Percentiles rank a stretch among this genome's conserved stretches.
These are phyloP conservation scores for Colletotrichum costaricense DNA, from an alignment of 2,329 filamentous ascomycete species.

Conservation along the genomic window DNA sequence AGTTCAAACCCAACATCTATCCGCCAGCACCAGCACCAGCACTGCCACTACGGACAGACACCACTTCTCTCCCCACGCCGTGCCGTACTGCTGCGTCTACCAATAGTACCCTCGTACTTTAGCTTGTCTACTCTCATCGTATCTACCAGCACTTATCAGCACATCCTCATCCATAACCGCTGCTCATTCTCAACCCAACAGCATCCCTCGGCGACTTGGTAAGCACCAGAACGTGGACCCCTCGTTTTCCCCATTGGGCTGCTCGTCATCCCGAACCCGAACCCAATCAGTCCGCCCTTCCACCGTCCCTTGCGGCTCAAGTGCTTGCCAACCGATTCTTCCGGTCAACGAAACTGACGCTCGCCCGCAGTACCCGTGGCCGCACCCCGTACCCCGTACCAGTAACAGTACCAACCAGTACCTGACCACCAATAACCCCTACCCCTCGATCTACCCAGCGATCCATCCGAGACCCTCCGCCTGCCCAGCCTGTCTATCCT, in stretches of 20 bases:
- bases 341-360: constrained; percentile 28
- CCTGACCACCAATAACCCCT: not conserved
- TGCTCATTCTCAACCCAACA: not conserved
- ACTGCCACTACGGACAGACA: constrained; percentile 26
- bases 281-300: not conserved
- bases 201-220: not conserved
- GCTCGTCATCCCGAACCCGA: constrained; percentile 3
- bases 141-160: not conserved
- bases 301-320: constrained; percentile 8
- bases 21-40: constrained; percentile 16
- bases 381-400: not conserved
- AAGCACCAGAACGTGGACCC: not conserved
- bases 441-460: constrained; percentile 14
- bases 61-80: constrained; percentile 41
- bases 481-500: not conserved
- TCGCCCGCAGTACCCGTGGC: constrained; percentile 25
- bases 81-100: constrained; percentile 47
- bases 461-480: not conserved
- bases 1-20: constrained; percentile 6
- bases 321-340: constrained; percentile 27
- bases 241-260: constrained; percentile 6
- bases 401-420: not conserved
- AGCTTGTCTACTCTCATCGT: not conserved
- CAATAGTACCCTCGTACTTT: not conserved
- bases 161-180: not conserved